These are phyloP conservation scores for Laguncularia racemosa DNA, from an alignment of 345 rosid genomes.

Conservation along the genomic window DNA sequence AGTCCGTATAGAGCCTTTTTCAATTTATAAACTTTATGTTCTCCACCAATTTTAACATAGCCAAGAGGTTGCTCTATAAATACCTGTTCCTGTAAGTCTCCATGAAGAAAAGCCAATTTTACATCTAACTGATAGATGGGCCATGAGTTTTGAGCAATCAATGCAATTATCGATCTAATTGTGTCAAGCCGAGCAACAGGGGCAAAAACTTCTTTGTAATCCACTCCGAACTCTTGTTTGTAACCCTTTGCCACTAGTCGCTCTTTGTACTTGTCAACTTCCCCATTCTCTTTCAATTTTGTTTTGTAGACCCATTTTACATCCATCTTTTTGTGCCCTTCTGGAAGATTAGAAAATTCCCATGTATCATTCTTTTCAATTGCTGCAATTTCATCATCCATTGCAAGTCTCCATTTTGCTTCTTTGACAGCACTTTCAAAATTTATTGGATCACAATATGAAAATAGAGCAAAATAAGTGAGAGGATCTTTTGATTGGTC, in stretches of 20 bases:
- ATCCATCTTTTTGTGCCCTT: not conserved
- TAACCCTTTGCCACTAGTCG: no score
- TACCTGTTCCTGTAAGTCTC: not conserved
- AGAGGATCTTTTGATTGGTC: no score
- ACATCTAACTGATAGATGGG: slow-evolving; percentile 1
- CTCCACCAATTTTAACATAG: no score
- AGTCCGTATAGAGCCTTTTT: slow-evolving; percentile 1
- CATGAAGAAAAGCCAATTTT: slow-evolving; percentile 6
- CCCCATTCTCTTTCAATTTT: not conserved
- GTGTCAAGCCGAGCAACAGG: slow-evolving; percentile 3
- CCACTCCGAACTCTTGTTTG: no score
- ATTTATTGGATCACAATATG: not conserved
- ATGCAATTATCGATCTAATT: slow-evolving; percentile 1
- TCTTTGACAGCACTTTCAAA: not conserved
- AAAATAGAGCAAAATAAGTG: no score
- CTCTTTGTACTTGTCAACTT: not conserved
- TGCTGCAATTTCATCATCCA: slow-evolving; percentile 3
- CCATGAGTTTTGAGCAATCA: not conserved
- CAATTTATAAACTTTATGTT: not conserved
- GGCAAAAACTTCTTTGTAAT: no score
- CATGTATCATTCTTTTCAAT: not conserved
- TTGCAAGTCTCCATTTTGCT: not conserved
- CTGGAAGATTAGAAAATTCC: not conserved
- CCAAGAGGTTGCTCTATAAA: not conserved
- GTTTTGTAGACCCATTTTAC: slow-evolving; percentile 2